A percentile compares a stretch with the other conserved stretches of the same genome.
Conservation (phyloP, 495 filamentous ascomycete genomes). For the Hypoxylon cercidicola region DNA sequence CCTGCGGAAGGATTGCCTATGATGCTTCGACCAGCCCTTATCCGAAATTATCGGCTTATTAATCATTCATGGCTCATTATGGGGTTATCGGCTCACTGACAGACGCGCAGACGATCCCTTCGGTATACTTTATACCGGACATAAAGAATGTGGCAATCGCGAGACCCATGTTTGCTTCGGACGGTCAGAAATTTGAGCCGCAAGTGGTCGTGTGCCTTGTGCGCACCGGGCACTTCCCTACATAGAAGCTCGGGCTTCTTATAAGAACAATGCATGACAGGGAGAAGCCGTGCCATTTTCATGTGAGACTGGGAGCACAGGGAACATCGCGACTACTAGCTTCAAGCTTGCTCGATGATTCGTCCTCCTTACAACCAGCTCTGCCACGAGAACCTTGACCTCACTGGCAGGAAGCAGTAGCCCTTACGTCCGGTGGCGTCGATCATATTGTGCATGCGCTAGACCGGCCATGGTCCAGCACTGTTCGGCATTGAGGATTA, state of each 20-base stretch:
- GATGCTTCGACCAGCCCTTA: constrained; percentile 13
- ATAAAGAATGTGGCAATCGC: constrained; percentile 5
- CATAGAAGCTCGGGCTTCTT: constrained; percentile 3
- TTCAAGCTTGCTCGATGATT: constrained; percentile 10
- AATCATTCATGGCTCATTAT: neutral
- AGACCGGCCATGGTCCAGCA: constrained; percentile 17
- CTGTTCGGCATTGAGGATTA: constrained; percentile 38
- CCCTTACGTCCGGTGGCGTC: constrained; percentile 39
- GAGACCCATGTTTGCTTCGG: constrained; percentile 29
- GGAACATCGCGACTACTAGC: constrained; percentile 18
- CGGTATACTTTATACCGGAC: constrained; percentile 26
- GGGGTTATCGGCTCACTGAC: constrained; percentile 12
- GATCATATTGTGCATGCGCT: constrained; percentile 33
- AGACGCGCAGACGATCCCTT: constrained; percentile 9
- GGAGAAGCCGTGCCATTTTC: constrained; percentile 9
- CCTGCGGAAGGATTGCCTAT: constrained; percentile 13
- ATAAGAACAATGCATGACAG: constrained; percentile 21
- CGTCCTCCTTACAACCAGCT: constrained; percentile 20
- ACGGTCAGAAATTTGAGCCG: constrained; percentile 34
- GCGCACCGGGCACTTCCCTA: neutral
- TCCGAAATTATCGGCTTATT: constrained; percentile 8
- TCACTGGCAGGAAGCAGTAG: constrained; percentile 31
- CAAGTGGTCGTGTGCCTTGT: constrained; percentile 12
- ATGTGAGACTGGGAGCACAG: constrained; percentile 17
- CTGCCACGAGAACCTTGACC: constrained; percentile 29